A percentile compares a stretch with the other conserved stretches of the same genome.
phyloP scores from a whole-genome alignment of 495 filamentous ascomycete species.

The Podospora comata region DNA sequence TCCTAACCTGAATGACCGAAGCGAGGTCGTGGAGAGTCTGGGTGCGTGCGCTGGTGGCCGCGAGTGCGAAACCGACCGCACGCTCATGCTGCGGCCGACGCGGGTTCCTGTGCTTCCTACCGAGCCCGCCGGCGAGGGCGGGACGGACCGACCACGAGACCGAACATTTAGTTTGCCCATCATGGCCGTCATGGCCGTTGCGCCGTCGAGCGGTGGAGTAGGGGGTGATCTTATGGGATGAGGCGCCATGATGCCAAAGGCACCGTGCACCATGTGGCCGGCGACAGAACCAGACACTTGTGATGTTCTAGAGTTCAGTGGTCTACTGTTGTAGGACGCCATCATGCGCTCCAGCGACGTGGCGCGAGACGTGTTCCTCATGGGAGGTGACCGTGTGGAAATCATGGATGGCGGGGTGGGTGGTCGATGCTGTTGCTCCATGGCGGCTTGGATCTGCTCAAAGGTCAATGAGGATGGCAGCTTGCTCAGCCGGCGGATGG shows the following conservation, averaged over 20 bases:
- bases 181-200: slow-evolving; percentile 28
- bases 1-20: slow-evolving; percentile 25
- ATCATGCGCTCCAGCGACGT: slow-evolving; percentile 27
- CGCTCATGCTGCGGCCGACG: slow-evolving; percentile 18
- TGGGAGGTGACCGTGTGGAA: slow-evolving; percentile 23
- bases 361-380: slow-evolving; percentile 18
- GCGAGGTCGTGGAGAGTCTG: slow-evolving; percentile 27
- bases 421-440: slow-evolving; percentile 30
- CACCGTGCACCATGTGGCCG: slow-evolving; percentile 7
- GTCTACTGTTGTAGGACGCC: slow-evolving; percentile 16
- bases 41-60: slow-evolving; percentile 2
- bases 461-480: slow-evolving; percentile 36
- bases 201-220: slow-evolving; percentile 21
- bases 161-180: slow-evolving; percentile 32
- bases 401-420: slow-evolving; percentile 37
- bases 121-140: slow-evolving; percentile 23
- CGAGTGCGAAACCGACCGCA: slow-evolving; percentile 18
- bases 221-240: slow-evolving; percentile 18
- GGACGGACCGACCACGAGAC: slow-evolving; percentile 20
- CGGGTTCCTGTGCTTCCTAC: slow-evolving; percentile 5
- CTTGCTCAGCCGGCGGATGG: slow-evolving; percentile 46
- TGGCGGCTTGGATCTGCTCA: slow-evolving; percentile 34
- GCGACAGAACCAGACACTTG: not conserved
- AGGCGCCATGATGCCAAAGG: not conserved
- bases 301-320: not conserved